Evolutionary conservation across 2,329 filamentous ascomycete species (phyloP), one percentile per base, ranked within the genome.

Genomic region (Parasarocladium wereldwijsianum): DNA sequence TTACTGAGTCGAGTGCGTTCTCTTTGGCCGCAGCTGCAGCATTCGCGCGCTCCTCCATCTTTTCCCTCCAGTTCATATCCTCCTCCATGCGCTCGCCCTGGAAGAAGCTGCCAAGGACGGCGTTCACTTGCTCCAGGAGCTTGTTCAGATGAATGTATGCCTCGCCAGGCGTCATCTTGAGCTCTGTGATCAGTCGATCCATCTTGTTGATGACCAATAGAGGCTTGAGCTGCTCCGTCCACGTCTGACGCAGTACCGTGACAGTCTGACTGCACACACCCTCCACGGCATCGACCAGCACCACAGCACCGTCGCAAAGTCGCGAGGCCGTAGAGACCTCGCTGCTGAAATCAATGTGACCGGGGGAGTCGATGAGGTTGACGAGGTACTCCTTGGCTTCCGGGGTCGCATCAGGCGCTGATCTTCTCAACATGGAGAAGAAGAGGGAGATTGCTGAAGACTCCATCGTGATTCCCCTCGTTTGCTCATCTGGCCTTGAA

Each of bases 401-500:
- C 0, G 83, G 77, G 10, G 63, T 48, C 5, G 71, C 71, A 11
- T 84, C 76, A 2, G 78, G 76, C 2, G 70, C 62, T 21, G 71
- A 61, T 41, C 83, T 72, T 41, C 86, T 70, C 32, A 93, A 61
- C 68, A 96, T 83, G 20, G 86, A 92, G 52, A 98, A 98, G 56
- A 81, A 92, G 19, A 98, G 64, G 1, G 90, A 96, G 39, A 98
- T 98, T 37, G 90, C 90, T 5, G 87, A 96, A 0, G 90, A 96
- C 54, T 98, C 90, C 90, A 98, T 98, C n/a, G 90, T 98, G 48
- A 98, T 98, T 33, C 90, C 90, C 40, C 90, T 78, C 11, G 82
- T 70, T 57, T 98, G 90, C 54, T 98, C 90, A 55, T 98, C 90
- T 2, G 87, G 87, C 24, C 90, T 69, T 14, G 90, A 96, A 58